Percentiles rank a stretch among this genome's conserved stretches.
Conservation (phyloP, 768 basidiomycete species). For the Psilocybe cyanescens region DNA sequence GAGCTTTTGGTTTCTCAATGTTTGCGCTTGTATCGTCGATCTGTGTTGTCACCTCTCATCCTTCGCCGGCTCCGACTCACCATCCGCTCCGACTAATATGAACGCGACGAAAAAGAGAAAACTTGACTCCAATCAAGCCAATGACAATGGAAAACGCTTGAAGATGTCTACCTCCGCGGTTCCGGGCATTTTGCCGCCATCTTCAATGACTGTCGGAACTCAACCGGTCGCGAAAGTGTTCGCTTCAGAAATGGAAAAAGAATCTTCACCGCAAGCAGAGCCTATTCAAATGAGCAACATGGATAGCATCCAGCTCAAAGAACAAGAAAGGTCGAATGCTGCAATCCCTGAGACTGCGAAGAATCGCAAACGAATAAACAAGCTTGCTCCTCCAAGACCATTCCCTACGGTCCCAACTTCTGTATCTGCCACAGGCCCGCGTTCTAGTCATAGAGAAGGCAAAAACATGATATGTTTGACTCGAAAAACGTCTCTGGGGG, state of each 20-base stretch:
- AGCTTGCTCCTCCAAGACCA: constrained; percentile 74
- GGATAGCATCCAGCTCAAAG: not conserved
- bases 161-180: constrained; percentile 29
- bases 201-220: not conserved
- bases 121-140: constrained; percentile 29
- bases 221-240: not conserved
- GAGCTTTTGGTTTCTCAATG: constrained; percentile 31
- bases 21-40: constrained; percentile 33
- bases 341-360: not conserved
- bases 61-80: constrained; percentile 21
- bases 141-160: constrained; percentile 32
- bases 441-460: constrained; percentile 77
- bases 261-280: not conserved
- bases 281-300: not conserved
- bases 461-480: constrained; percentile 83
- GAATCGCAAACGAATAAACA: constrained; percentile 44
- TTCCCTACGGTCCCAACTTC: constrained; percentile 76
- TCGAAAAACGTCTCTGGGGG: constrained; percentile 71
- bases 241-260: constrained; percentile 1
- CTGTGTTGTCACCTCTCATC: constrained; percentile 1
- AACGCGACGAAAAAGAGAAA: constrained; percentile 41
- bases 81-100: constrained; percentile 16
- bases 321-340: not conserved
- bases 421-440: constrained; percentile 82
- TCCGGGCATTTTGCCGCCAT: constrained; percentile 1